phyloP scores from a whole-genome alignment of 768 basidiomycete genomes.

The Suillus cothurnatus region DNA sequence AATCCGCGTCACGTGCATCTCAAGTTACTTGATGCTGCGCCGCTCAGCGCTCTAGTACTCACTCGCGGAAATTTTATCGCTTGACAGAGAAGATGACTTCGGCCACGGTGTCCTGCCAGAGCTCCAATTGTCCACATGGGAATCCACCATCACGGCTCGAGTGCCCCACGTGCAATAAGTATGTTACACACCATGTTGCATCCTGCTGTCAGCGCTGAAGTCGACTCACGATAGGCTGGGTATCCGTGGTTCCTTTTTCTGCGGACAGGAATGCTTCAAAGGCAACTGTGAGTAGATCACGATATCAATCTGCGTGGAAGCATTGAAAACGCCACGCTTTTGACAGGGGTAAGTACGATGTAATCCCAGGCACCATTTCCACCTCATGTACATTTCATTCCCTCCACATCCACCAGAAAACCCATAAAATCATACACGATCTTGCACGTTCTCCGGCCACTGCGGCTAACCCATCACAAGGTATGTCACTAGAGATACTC shows the following conservation, averaged over 20 bases:
- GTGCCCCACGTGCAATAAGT: constrained; percentile 96
- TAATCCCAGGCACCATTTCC: neutral
- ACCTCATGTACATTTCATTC: constrained; percentile 9
- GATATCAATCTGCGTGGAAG: constrained; percentile 1
- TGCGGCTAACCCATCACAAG: constrained; percentile 9
- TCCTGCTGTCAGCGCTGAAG: constrained; percentile 13
- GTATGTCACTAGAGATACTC: neutral
- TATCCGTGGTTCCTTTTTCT: constrained; percentile 86
- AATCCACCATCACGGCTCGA: constrained; percentile 86
- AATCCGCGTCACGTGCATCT: constrained; percentile 21
- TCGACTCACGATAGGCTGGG: constrained; percentile 56
- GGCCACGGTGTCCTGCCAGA: constrained; percentile 57
- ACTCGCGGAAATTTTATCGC: neutral
- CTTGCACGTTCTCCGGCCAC: constrained; percentile 43
- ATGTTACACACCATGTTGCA: constrained; percentile 19
- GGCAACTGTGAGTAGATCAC: constrained; percentile 72
- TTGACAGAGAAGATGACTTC: constrained; percentile 37
- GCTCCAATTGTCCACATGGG: constrained; percentile 70
- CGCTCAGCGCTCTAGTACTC: neutral
- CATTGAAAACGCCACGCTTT: constrained; percentile 1
- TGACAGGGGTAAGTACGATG: constrained; percentile 27
- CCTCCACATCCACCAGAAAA: constrained; percentile 55
- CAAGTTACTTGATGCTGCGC: neutral
- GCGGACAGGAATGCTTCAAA: constrained; percentile 96
- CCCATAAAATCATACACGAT: constrained; percentile 77